Percentiles rank a stretch among this genome's conserved stretches.
Conservation (phyloP, 345 rosid species). For the Jatropha curcas region DNA sequence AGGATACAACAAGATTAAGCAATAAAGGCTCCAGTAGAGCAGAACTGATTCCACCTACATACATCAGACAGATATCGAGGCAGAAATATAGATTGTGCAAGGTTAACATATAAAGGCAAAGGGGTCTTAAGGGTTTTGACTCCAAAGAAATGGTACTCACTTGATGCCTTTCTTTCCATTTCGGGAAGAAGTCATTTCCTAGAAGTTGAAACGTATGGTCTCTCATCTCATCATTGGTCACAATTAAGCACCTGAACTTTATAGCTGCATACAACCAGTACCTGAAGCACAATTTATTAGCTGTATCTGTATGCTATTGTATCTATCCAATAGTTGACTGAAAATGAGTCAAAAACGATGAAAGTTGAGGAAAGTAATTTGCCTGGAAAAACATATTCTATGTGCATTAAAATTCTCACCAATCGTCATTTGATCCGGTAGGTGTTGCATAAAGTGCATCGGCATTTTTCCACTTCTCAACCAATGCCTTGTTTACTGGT, state of each 20-base stretch:
- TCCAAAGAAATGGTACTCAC: constrained; percentile 38
- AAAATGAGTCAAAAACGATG: background rate
- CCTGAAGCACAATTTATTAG: constrained; percentile 51
- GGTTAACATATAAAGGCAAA: background rate
- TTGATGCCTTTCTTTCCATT: constrained; percentile 82
- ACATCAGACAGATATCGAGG: background rate
- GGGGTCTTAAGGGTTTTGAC: background rate
- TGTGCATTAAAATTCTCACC: constrained; percentile 44
- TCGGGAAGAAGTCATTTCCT: constrained; percentile 69
- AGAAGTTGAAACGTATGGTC: constrained; percentile 77
- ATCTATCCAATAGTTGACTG: background rate
- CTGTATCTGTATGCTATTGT: constrained; percentile 20
- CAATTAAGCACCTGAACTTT: constrained; percentile 61
- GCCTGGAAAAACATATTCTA: background rate
- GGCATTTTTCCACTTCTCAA: constrained; percentile 64
- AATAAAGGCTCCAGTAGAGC: constrained; percentile 3
- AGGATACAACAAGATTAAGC: constrained; percentile 9
- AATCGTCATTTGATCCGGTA: constrained; percentile 76
- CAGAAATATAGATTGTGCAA: background rate
- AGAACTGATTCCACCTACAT: background rate
- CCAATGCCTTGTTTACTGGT: constrained; percentile 39
- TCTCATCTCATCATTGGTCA: constrained; percentile 80
- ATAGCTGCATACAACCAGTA: constrained; percentile 84
- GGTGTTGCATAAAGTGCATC: constrained; percentile 67
- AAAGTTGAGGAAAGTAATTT: constrained; percentile 10